Conservation (phyloP, 2,329 filamentous ascomycete genomes). For the Sphaceloma murrayae region DNA sequence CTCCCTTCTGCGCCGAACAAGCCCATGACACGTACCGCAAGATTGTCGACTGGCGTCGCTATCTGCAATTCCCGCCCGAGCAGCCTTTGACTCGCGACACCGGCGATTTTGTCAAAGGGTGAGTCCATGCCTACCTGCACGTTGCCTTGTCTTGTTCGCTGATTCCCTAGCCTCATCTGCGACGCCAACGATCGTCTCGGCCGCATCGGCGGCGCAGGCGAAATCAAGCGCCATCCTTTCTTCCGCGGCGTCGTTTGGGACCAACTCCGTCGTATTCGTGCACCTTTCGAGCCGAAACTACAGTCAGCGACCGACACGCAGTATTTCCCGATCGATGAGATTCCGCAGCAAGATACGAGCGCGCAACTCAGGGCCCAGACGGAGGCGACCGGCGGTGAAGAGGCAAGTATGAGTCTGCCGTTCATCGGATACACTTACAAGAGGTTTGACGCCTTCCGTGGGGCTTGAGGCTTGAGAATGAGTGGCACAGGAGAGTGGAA, state of each 20-base stretch:
- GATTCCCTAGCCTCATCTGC: conserved; percentile 65
- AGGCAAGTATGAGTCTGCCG: conserved; percentile 88
- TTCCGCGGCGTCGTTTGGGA: conserved; percentile 97
- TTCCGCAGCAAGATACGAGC: conserved; percentile 90
- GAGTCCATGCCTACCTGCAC: conserved; percentile 28
- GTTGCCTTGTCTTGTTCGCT: neutral
- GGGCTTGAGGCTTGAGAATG: conserved; percentile 15
- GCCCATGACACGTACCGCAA: conserved; percentile 97
- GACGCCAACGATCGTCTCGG: conserved; percentile 89
- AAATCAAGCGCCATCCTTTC: conserved; percentile 91
- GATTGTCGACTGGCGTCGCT: conserved; percentile 96
- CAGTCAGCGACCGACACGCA: conserved; percentile 91
- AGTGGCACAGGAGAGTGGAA: neutral
- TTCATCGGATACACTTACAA: conserved; percentile 98
- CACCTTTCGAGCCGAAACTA: conserved; percentile 90
- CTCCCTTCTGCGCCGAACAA: conserved; percentile 96
- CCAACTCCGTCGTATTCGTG: conserved; percentile 79
- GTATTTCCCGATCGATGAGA: conserved; percentile 98
- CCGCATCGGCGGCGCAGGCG: conserved; percentile 67
- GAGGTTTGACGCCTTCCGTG: conserved; percentile 66
- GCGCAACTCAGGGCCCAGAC: conserved; percentile 79
- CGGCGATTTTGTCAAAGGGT: conserved; percentile 87
- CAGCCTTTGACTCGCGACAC: conserved; percentile 80
- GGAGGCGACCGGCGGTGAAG: conserved; percentile 65
- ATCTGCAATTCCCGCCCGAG: conserved; percentile 93